Base-by-base conservation (phyloP, 208 protist species). In the Acanthamoeba quina region DNA sequence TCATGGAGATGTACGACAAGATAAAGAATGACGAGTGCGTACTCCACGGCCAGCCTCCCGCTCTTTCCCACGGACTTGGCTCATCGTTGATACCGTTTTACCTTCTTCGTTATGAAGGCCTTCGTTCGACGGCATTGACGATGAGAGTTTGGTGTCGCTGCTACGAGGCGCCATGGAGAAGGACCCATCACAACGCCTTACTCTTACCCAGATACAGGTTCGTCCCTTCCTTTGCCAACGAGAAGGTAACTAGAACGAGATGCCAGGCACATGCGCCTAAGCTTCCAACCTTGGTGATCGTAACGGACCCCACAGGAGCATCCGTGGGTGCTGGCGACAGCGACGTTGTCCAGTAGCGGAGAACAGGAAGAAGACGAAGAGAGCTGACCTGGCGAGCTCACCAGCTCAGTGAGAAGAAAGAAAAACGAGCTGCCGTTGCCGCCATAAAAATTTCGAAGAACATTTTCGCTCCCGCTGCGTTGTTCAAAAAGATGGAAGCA, bases 1-100 rank as follows among this genome's bases (percentile, higher is more conserved):
- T 92, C 29, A 52, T 92, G 56, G 86, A 92, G 44, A 44, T 92
- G n/a, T 92, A 74, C 62, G 37, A 74, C 24, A 44, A 56, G n/a
- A 92, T 92, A 11, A 24, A 29, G 29, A 41, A 68, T 7, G 41
- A 92, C 13, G 86, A 92, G 86, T 92, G 74, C 44, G 34, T 13
- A 62, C 24, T 5, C 9, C 29, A 52, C 9, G 1, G 26, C 44
- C 5, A 83, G 19, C 74, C 34, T 37, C 74, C 19, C 19, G 7
- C 7, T 29, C 78, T 19, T 29, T 37, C 24, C 29, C 41, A 49
- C 44, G 68, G 0, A 6, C n/a, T n/a, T 41, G 0, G 26, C 31
- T 26, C 13, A 3, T 74, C 34, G 7, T 92, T 58, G 11, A n/a
- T 17, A 24, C 34, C 11, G 21, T 17, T 41, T 0, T 19, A 24